Base-by-base conservation (phyloP, 352 stramenopile species). In the Globisporangium yorkense region DNA sequence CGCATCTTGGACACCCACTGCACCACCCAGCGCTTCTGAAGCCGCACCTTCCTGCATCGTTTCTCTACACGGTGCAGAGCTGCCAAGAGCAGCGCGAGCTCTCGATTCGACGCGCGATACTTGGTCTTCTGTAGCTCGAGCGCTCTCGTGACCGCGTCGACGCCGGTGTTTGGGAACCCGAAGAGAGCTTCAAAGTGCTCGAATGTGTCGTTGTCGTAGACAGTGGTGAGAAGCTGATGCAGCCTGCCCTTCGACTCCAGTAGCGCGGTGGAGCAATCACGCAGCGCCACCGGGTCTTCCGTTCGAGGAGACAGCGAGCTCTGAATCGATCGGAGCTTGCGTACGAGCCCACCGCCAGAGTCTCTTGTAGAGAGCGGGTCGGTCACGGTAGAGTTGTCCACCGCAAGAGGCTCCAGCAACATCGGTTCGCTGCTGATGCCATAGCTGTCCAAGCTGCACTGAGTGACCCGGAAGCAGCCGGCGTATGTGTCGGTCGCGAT, bases 401-500 rank as follows among this genome's bases (percentile, higher is more conserved):
- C 24, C 27, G 49, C 47, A 1, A 68, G 49, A 46, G 79, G 80
- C 51, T 74, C 67, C 0, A 92, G 53, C 0, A 92, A 67, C 12
- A 85, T 57, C 8, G 79, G 73, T 16, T 83, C 68, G 15, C 74
- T 75, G 47, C 86, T 89, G 0, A 5, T n/a, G 18, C 76, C 65
- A 8, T 73, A 70, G 3, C 43, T 47, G 57, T 90, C 80, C 5
- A 87, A 50, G 31, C 76, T 89, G 57, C 76, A 87, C 44, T 70
- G 56, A 7, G 68, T 70, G n/a, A 88, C 77, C 0, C 80, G 77
- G 29, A 90, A 56, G 10, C 70, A 83, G 3, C 75, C 82, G 24
- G 80, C 82, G 54, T 79, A 89, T 0, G 80, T 60, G 7, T 76
- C 63, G 13, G 74, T 87, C 0, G 61, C 63, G 10, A 89, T 63